Evolutionary conservation across 176 grass and related monocot species (phyloP), one percentile per base, ranked within the genome.

Genomic region (Hordeum marinum): DNA sequence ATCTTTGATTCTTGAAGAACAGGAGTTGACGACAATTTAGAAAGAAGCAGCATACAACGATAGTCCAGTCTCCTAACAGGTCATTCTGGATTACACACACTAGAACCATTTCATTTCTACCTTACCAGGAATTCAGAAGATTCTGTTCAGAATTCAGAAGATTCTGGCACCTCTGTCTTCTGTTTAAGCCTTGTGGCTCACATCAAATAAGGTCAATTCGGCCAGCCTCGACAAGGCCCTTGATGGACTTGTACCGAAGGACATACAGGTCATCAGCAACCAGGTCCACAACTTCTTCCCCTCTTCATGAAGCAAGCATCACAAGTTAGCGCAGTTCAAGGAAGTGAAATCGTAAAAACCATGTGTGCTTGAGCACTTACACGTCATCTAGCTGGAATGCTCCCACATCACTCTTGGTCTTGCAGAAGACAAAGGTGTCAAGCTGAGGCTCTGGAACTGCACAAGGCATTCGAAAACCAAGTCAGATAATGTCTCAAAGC

Each of bases 321-420:
- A 63, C 63, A 60, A 6, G 55, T 85, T 25, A 90, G 64, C 4
- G 52, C 25, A 82, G 29, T 20, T 65, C 3, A 21, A 85, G 61
- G 18, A 17, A 29, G 34, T 34, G 45, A 11, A 41, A 21, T 32
- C 9, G 58, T 24, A 31, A 94, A 34, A 39, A 27, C 25, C 76
- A 75, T 68, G 21, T 69, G 69, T 29, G 15, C 45, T 29, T 46
- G 1, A 32, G 59, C 58, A 81, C 80, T 95, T 95, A 95, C 96
- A 75, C 86, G 61, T 99, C 91, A 88, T 99, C 96, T 50, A 99
- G 90, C 82, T 98, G 96, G 86, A 98, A 92, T 69, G 96, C 93
- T 73, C 96, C 96, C 35, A 99, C 88, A 3, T 91, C 90, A 25
- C 75, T 88, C 85, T 96, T 99, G 17, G 96, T 91, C 82, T 99